Conservation (phyloP, 1,284 basidiomycete species). For the Phellinidium pouzarii region DNA sequence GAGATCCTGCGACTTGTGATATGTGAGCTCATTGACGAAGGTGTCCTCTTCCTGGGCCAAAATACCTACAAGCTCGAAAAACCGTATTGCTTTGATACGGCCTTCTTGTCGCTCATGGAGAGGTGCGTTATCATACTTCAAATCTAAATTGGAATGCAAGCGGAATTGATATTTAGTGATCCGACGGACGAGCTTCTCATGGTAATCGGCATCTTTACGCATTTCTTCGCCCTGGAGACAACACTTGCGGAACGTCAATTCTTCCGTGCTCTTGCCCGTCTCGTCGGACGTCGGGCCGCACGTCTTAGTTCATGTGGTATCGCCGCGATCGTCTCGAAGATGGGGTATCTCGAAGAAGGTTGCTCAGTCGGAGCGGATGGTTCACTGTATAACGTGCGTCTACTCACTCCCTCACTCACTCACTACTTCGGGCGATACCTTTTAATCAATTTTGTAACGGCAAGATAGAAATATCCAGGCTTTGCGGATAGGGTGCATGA, state of each 20-base stretch:
- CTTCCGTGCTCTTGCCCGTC: slow-evolving; percentile 85
- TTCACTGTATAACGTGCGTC: slow-evolving; percentile 80
- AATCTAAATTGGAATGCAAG: neutral
- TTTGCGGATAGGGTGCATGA: slow-evolving; percentile 88
- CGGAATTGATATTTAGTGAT: slow-evolving; percentile 49
- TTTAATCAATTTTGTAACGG: neutral
- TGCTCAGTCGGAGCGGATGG: slow-evolving; percentile 91
- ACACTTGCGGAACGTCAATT: slow-evolving; percentile 92
- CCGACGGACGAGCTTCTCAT: slow-evolving; percentile 97
- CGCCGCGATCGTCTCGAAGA: slow-evolving; percentile 89
- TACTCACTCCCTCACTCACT: too few species aligned
- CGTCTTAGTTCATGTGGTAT: slow-evolving; percentile 89
- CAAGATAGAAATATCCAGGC: slow-evolving; percentile 82
- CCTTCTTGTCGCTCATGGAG: slow-evolving; percentile 95
- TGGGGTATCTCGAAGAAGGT: slow-evolving; percentile 84
- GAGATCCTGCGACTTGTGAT: slow-evolving; percentile 93
- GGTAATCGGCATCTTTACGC: slow-evolving; percentile 92
- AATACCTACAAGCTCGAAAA: slow-evolving; percentile 97
- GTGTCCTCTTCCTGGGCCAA: slow-evolving; percentile 95
- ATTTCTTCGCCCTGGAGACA: slow-evolving; percentile 93
- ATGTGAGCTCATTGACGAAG: slow-evolving; percentile 94
- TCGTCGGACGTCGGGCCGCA: slow-evolving; percentile 87
- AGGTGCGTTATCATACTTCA: slow-evolving; percentile 39
- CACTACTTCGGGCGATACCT: slow-evolving; percentile 8
- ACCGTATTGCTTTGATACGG: slow-evolving; percentile 90